phyloP scores from a whole-genome alignment of 805 yeast genomes.

The Ogataea siamensis region DNA sequence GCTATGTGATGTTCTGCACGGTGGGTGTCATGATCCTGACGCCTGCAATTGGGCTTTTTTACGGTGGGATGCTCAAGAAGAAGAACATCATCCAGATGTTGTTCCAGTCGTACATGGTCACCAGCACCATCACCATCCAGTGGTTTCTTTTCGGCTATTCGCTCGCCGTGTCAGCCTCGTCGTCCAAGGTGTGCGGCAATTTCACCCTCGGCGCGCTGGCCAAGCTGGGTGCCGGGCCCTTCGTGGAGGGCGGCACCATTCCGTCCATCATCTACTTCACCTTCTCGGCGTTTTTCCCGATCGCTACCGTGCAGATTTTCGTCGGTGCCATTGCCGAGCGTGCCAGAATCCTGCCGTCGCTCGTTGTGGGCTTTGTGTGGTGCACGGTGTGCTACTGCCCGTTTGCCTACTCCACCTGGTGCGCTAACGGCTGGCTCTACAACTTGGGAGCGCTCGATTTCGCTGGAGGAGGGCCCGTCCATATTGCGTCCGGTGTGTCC shows the following conservation, averaged over 20 bases:
- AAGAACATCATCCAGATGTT: constrained; percentile 43
- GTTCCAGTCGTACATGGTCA: constrained; percentile 44
- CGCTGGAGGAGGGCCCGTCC: constrained; percentile 52
- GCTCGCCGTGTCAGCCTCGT: constrained; percentile 38
- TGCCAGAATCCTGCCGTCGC: constrained; percentile 40
- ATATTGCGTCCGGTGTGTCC: constrained; percentile 43
- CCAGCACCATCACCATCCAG: constrained; percentile 37
- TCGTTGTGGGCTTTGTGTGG: constrained; percentile 41
- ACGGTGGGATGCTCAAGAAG: constrained; percentile 42
- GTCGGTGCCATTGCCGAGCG: constrained; percentile 46
- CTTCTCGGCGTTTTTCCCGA: constrained; percentile 45
- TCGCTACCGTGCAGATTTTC: constrained; percentile 49
- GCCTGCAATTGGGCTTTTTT: constrained; percentile 44
- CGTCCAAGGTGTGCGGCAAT: constrained; percentile 36
- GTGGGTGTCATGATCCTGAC: constrained; percentile 48
- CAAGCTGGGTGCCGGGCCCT: constrained; percentile 39
- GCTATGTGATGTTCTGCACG: constrained; percentile 45
- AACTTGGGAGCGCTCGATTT: constrained; percentile 45
- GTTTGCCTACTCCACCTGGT: constrained; percentile 48
- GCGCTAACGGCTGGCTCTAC: constrained; percentile 43
- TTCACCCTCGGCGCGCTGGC: constrained; percentile 40
- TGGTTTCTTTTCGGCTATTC: constrained; percentile 50
- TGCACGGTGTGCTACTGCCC: constrained; percentile 46
- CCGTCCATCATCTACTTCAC: constrained; percentile 46
- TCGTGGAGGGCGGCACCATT: constrained; percentile 43